Evolutionary conservation across 805 yeast genomes (phyloP), one percentile per base, ranked within the genome.

Genomic region (Kuraishia molischiana): DNA sequence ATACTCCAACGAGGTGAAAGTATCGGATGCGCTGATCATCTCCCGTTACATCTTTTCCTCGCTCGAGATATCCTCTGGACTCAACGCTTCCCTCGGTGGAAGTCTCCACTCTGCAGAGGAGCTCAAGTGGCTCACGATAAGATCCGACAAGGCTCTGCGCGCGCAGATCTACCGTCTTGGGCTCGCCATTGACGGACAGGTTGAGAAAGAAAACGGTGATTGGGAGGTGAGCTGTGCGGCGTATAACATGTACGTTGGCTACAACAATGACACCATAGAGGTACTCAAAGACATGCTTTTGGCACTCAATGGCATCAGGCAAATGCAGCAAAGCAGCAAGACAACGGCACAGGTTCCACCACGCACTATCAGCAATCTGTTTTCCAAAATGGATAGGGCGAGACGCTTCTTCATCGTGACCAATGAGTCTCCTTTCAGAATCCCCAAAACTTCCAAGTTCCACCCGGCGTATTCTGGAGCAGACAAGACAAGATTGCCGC

Each of bases 1-100:
- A 43, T 67, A 69, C 44, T 52, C 58, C 28, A 47, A 43, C 10
- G 43, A 41, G 20, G 34, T 35, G 2, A 34, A 37, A 8, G 17
- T 31, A n/a, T 43, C 53, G 2, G 44, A 44, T 26, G 42, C 52
- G 2, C 35, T 52, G 18, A 37, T 49, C 13, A 36, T 52, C 17
- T 43, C 58, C 10, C 44, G 49, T 18, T 52, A 51, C 20, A 35
- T 53, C 15, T 75, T 72, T 47, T 60, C 69, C 1, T 58, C 70
- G 1, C 60, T 76, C 49, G 83, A 77, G 44, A 56, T 74, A 3
- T 58, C 74, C 24, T 77, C 80, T 1, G 78, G 78, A 0, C 49
- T 76, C 37, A 66, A 73, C 24, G 67, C 71, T 18, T 60, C 66
- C 3, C 50, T 55, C 24, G 77, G 79, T 8, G 79, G 80, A 4